Conservation (phyloP, 371 early-diverging fungal genomes). For the Globomyces sp. region DNA sequence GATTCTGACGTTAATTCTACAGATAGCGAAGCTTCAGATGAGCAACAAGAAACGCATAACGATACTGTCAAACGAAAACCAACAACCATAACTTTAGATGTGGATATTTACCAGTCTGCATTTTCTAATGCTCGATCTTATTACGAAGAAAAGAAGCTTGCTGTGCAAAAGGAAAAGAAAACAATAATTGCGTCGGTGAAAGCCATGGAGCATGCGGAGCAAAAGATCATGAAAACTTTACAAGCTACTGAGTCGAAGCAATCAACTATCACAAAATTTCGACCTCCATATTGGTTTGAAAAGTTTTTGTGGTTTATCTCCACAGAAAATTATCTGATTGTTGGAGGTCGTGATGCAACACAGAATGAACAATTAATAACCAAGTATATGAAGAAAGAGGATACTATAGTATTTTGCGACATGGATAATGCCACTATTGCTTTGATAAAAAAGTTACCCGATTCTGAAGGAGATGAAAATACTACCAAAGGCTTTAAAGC, state of each 20-base stretch:
- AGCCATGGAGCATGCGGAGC: conserved; percentile 87
- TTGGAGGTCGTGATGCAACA: conserved; percentile 96
- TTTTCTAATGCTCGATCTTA: conserved; percentile 91
- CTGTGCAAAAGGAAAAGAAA: conserved; percentile 85
- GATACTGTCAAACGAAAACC: not conserved
- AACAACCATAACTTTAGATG: conserved; percentile 60
- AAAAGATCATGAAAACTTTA: conserved; percentile 80
- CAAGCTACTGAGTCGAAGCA: conserved; percentile 62
- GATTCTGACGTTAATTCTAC: conserved; percentile 41
- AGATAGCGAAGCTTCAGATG: not conserved
- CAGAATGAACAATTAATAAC: conserved; percentile 97
- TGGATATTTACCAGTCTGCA: conserved; percentile 83
- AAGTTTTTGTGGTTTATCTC: conserved; percentile 98
- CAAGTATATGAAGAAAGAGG: conserved; percentile 61
- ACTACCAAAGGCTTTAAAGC: not conserved
- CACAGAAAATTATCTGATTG: conserved; percentile 90
- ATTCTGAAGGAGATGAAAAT: not conserved
- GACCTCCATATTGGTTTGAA: conserved; percentile 99
- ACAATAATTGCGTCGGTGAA: conserved; percentile 79
- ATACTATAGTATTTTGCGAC: conserved; percentile 97
- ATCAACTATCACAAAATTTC: conserved; percentile 74
- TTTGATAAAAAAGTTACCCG: conserved; percentile 79
- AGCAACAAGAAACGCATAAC: conserved; percentile 20
- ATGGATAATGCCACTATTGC: conserved; percentile 95
- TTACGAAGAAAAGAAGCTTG: conserved; percentile 80